Base-by-base conservation (phyloP, 1,284 basidiomycete species). In the Veloporphyrellus conicus region DNA sequence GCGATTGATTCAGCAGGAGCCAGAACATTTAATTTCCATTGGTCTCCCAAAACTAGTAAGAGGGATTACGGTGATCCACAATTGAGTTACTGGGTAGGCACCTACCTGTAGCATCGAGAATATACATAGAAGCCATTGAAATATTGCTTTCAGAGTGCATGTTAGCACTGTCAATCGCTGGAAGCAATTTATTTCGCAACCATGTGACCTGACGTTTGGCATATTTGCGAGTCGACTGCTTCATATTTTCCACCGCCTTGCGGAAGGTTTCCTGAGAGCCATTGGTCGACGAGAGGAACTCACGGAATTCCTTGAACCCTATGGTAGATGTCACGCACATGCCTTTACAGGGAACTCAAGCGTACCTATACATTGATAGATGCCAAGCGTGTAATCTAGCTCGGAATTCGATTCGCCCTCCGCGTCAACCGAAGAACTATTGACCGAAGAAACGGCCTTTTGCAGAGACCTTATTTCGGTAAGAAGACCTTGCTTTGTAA, bases 321-420 rank as follows among this genome's bases (percentile, higher is more conserved):
- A 57, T 5, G 20, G 27, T 10, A 46, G 23, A 39, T 53, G 35
- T 40, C 47, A 40, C 3, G 27, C 15, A 23, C 14, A 45, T 31
- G 12, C 18, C 32, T 37, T 32, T 28, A 32, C 16, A 20, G 19
- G 7, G 40, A 41, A 27, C 10, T 41, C 41, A 23, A 10, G 8
- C 54, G 15, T 40, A 88, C 93, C 95, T 44, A 99, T 99, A 0
- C 92, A 83, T 67, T 99, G 96, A 65, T 90, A 97, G 47, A 99
- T 90, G 1, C 95, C 95, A 1, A 81, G 68, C 0, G 86, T 89
- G 57, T 82, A 87, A 61, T 90, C 78, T 18, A 67, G 63, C 12
- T 67, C 52, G 19, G 42, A 41, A 19, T 33, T 35, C 1, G 32
- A n/a, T 12, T 42, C 33, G 19, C 36, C 22, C 12, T 50, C 39